Evolutionary conservation across 352 stramenopile species (phyloP), one percentile per base, ranked within the genome.

Genomic region (Globisporangium rhizosaccharum): DNA sequence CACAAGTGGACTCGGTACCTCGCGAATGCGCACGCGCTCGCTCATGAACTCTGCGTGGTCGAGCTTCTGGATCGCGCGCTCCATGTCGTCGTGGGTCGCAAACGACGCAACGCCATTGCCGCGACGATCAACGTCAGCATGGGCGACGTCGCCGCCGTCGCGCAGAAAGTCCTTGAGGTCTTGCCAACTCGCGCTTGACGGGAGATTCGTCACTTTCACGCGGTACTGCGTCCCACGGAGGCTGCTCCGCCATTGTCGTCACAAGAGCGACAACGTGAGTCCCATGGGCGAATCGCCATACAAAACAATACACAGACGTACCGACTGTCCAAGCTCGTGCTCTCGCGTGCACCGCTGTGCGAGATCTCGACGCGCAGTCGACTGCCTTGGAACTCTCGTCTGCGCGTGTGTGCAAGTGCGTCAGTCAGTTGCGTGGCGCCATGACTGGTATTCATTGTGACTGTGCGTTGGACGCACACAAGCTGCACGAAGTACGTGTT

Each of bases 111-210:
- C 71, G 6, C 79, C 83, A 59, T 73, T 79, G 7, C 83, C 83
- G 45, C 76, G 73, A 1, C 75, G 69, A 65, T 93, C 80, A 44
- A 91, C 81, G 51, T 91, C 75, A 8, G 70, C 72, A 56, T 86
- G 72, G 20, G 85, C 68, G 20, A 91, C 81, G 53, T 91, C 83
- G 28, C 73, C 79, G 0, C 70, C 76, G 42, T 72, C 65, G 2
- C 70, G 71, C 2, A 91, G 61, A 54, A 87, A 85, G 57, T 86
- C 76, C 57, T 89, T 88, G 28, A 91, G 66, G 42, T 90, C 83
- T 57, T 80, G 70, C 69, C 66, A 79, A 15, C 71, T 89, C 56
- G 85, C 76, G 0, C 61, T 59, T 7, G 59, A 56, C 8, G 77
- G 68, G 41, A 93, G 30, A 10, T 79, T 67, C 48, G 49, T 71